Base-by-base conservation (phyloP, 306 rosid species). In the Vigna reflexopilosa region DNA sequence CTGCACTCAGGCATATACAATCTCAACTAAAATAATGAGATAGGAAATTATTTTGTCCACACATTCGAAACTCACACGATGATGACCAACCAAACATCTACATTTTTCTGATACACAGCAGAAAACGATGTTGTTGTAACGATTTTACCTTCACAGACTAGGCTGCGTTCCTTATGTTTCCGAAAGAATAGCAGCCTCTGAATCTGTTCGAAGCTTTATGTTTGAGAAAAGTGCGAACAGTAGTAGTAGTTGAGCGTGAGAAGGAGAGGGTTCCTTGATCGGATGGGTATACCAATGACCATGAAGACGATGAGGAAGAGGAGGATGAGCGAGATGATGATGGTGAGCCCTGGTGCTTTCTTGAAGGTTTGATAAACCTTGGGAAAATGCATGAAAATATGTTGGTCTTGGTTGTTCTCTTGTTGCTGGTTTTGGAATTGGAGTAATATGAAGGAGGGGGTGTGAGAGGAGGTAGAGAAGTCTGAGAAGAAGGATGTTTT, bases 381-480 rank as follows among this genome's bases (percentile, higher is more conserved):
- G 65, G 66, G 9, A 78, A 70, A 75, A 85, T 12, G 42, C 77
- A 67, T 57, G 84, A 85, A 52, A 82, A 65, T 0, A 85, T 6
- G 5, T 57, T 76, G 50, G 34, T 2, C 42, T 79, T 85, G 22
- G 86, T 78, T 49, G 66, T 82, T 8, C 44, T 47, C 9, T 70
- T 78, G 42, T 28, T 64, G 1, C 30, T 49, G 36, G 81, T 78
- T 51, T 68, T 82, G 51, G 83, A 78, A 19, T 68, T 72, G 48
- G 86, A 73, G 44, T 36, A 45, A 76, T 79, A 85, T 6, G 88
- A 85, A 64, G 86, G 88, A 57, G 88, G 88, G 5, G 88, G 88
- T 70, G 88, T 79, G 17, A 85, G 84, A 0, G 88, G 86, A 6
- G 84, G 88, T 7, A 82, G 47, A 71, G 79, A 78, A 52, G 79